A percentile compares a stretch with the other conserved stretches of the same genome.
phyloP scores from a whole-genome alignment of 192 early-diverging fungal genomes.

The Backusella australiensis region DNA sequence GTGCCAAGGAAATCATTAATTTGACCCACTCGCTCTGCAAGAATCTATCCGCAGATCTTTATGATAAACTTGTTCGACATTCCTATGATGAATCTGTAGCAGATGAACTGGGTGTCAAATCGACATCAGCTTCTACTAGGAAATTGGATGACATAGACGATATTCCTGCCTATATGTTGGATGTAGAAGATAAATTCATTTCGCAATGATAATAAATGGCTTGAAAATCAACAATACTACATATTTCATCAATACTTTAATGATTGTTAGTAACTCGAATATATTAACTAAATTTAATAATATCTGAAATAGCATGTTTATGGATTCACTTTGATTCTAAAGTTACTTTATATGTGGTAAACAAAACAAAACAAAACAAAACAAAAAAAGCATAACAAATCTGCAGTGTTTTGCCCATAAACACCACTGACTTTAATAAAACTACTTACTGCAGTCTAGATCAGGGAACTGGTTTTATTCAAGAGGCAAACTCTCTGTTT shows the following conservation, averaged over 20 bases:
- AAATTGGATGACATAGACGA: background rate
- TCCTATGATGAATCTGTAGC: conserved; percentile 64
- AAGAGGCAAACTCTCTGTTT: too few species aligned
- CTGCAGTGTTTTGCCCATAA: background rate
- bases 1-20: conserved; percentile 59
- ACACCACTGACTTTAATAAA: background rate
- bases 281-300: too few species aligned
- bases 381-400: background rate
- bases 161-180: conserved; percentile 7
- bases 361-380: background rate
- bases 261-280: background rate
- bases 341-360: background rate
- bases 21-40: conserved; percentile 54
- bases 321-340: too few species aligned
- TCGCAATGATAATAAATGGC: background rate
- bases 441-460: too few species aligned
- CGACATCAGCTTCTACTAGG: background rate
- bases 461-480: too few species aligned
- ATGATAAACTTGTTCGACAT: conserved; percentile 75
- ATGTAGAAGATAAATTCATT: conserved; percentile 2
- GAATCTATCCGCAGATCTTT: conserved; percentile 65
- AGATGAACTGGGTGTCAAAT: conserved; percentile 34
- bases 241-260: too few species aligned
- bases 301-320: too few species aligned
- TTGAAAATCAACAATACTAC: too few species aligned